Percentiles rank a stretch among this genome's conserved stretches.
phyloP scores from a whole-genome alignment of 805 yeast genomes.

The Monosporozyma servazzii region DNA sequence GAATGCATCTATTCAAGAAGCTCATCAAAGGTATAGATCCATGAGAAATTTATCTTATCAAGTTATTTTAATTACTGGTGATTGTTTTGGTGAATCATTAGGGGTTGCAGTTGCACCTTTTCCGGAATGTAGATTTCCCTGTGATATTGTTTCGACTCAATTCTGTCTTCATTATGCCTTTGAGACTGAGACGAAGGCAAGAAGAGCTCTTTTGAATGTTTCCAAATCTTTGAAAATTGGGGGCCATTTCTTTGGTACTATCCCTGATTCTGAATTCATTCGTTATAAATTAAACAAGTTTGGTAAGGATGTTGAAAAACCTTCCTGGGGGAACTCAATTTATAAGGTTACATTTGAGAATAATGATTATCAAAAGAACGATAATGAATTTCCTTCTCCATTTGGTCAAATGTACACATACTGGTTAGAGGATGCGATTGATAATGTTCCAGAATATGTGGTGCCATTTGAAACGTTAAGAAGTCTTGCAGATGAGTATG shows the following conservation, averaged over 20 bases:
- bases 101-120: conserved; percentile 61
- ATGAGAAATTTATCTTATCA: conserved; percentile 56
- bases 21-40: conserved; percentile 57
- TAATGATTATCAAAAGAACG: conserved; percentile 52
- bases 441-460: conserved; percentile 91
- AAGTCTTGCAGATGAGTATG: conserved; percentile 75
- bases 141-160: conserved; percentile 83
- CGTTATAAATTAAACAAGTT: conserved; percentile 50
- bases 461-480: conserved; percentile 88
- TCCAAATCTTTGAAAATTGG: conserved; percentile 68
- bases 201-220: conserved; percentile 64
- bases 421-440: conserved; percentile 85
- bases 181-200: conserved; percentile 71
- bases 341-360: conserved; percentile 77
- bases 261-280: conserved; percentile 84
- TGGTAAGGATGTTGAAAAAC: conserved; percentile 40
- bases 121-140: conserved; percentile 62
- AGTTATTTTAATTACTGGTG: conserved; percentile 84
- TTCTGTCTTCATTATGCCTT: conserved; percentile 94
- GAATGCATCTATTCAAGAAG: conserved; percentile 79
- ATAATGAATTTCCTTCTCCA: conserved; percentile 63
- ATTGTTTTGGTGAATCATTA: conserved; percentile 67
- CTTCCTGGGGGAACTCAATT: conserved; percentile 75
- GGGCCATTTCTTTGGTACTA: conserved; percentile 87
- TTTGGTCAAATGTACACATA: conserved; percentile 80